Conservation (phyloP, 768 basidiomycete species). For the Zangia roseola region DNA sequence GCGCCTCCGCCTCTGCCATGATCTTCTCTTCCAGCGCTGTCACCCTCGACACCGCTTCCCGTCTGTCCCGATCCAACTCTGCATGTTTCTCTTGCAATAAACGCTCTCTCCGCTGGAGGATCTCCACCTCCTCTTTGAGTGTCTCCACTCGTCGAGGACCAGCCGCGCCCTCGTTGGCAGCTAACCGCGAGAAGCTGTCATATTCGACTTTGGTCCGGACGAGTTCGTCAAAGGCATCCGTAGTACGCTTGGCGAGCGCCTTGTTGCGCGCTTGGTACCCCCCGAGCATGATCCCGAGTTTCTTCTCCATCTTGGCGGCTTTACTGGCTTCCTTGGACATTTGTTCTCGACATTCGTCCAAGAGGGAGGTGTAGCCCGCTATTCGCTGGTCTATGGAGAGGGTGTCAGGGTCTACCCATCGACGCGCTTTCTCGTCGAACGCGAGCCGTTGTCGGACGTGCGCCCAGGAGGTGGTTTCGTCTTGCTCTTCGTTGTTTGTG, state of each 20-base stretch:
- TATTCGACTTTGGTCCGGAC: constrained; percentile 65
- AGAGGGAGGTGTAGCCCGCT: constrained; percentile 58
- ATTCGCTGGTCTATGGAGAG: constrained; percentile 62
- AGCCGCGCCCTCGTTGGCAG: constrained; percentile 66
- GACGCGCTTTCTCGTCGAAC: constrained; percentile 52
- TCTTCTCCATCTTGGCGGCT: constrained; percentile 87
- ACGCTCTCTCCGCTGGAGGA: constrained; percentile 72
- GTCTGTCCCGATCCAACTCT: constrained; percentile 73
- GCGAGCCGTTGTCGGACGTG: constrained; percentile 56
- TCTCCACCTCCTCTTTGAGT: constrained; percentile 87
- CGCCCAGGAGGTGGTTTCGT: constrained; percentile 73
- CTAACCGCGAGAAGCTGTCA: constrained; percentile 76
- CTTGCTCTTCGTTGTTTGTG: constrained; percentile 57
- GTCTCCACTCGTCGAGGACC: constrained; percentile 75
- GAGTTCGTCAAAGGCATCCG: constrained; percentile 69
- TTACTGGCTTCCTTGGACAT: constrained; percentile 83
- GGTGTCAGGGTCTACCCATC: constrained; percentile 65
- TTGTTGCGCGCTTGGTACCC: constrained; percentile 83
- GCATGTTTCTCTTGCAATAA: constrained; percentile 79
- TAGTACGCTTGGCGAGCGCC: constrained; percentile 61
- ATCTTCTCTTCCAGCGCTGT: constrained; percentile 77
- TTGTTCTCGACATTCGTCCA: constrained; percentile 60
- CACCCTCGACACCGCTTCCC: constrained; percentile 58
- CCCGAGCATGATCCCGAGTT: constrained; percentile 81
- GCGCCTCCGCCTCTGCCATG: constrained; percentile 79